These are phyloP conservation scores for Leccinum griseonigrum DNA, from an alignment of 1,284 basidiomycete species.

Conservation along the genomic window DNA sequence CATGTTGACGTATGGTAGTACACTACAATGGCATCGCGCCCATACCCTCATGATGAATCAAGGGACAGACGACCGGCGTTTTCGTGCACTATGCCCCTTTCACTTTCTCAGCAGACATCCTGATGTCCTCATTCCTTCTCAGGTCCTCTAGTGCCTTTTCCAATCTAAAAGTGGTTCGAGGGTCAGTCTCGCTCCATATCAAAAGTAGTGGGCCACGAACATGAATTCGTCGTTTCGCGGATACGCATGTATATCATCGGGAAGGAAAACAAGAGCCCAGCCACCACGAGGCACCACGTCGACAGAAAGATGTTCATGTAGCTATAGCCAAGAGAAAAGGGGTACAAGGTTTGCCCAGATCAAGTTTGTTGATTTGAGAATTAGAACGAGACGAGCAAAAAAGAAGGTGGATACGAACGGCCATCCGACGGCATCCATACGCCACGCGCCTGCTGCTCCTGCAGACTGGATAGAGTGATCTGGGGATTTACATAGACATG, in stretches of 20 bases:
- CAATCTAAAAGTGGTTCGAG: not conserved
- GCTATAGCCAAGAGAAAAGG: not conserved
- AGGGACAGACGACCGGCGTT: not conserved
- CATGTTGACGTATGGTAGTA: not conserved
- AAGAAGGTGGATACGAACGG: slow-evolving; percentile 16
- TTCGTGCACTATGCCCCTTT: not conserved
- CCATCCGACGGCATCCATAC: slow-evolving; percentile 30
- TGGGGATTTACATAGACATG: slow-evolving; percentile 3
- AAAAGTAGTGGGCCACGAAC: slow-evolving; percentile 5
- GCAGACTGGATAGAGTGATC: slow-evolving; percentile 37
- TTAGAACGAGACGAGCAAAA: not conserved
- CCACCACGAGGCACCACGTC: slow-evolving; percentile 33
- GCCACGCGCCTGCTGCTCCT: slow-evolving; percentile 38
- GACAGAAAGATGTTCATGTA: slow-evolving; percentile 29
- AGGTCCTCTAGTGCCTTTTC: slow-evolving; percentile 1
- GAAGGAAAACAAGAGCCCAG: slow-evolving; percentile 30
- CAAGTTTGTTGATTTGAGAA: not conserved
- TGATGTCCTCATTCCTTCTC: not conserved
- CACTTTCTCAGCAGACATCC: not conserved
- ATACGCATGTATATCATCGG: slow-evolving; percentile 35
- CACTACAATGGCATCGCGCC: not conserved
- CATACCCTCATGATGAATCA: not conserved
- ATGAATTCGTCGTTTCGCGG: slow-evolving; percentile 28
- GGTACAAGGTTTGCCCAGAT: too few relatives aligned
- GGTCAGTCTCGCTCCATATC: not conserved